Base-by-base conservation (phyloP, 768 basidiomycete genomes). In the Chalciporus piperatus region DNA sequence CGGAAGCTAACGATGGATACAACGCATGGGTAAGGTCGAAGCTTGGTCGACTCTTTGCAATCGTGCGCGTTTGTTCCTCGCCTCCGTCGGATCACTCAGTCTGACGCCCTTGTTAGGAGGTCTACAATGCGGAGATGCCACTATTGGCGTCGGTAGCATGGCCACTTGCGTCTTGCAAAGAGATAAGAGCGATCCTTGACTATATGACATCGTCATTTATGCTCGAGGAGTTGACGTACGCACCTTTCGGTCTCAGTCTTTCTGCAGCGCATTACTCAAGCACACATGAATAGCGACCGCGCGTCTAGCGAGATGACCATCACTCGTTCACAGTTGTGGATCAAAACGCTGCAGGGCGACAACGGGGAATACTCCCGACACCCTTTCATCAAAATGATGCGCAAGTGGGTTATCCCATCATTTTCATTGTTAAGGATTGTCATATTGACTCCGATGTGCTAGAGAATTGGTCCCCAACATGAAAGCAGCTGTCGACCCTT, bases 161-260 rank as follows among this genome's bases (percentile, higher is more conserved):
- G 41, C 65, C 66, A 5, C 48, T 58, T 27, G 61, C 67, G 23
- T 61, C 57, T 20, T 58, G 45, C 28, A 33, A 50, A 23, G 56
- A 59, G 37, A 37, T 67, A 54, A 55, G 56, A 28, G 61, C 42
- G 13, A 67, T 68, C 17, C 55, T 63, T 23, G 51, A 58, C 41
- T 68, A 65, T 17, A 68, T 68, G 65, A 65, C 62, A 12, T 19
- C 48, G 14, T 68, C 66, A 8, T 66, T 68, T 50, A 66, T 68
- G 62, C 55, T 68, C 8, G 66, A 67, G 44, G 62, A 64, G 35
- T 38, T 66, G 32, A 67, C 66, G 66, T 62, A 48, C 19, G 60
- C 23, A 40, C n/a, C 10, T 14, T 52, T 16, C 16, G 32, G 8
- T 41, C 33, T 46, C 17, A 1, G 30, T 54, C 12, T 27, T 27